phyloP scores from a whole-genome alignment of 441 rosid genomes.

The Dalechampia spathulata region DNA sequence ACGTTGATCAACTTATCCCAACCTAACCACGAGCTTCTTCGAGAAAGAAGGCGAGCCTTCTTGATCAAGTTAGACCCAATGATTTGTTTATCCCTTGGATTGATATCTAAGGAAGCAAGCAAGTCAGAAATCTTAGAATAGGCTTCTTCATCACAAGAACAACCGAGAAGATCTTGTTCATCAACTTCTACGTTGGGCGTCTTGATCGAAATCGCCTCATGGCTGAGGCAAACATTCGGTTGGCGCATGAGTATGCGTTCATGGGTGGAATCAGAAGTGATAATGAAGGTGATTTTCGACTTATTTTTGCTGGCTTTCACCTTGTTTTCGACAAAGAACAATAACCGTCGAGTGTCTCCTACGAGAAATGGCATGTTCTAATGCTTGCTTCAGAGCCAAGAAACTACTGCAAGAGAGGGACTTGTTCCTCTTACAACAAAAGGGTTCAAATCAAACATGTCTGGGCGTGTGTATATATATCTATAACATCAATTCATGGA shows the following conservation, averaged over 20 bases:
- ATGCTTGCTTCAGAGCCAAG: no score
- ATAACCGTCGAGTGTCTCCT: no score
- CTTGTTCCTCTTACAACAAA: no score
- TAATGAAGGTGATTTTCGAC: conserved; percentile 1
- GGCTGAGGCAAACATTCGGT: not conserved
- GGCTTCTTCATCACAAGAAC: not conserved
- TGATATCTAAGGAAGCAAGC: conserved; percentile 3
- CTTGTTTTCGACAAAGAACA: no score
- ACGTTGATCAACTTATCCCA: conserved; percentile 6
- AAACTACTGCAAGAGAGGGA: no score
- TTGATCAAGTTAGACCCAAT: conserved; percentile 1
- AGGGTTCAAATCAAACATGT: no score
- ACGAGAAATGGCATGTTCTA: not conserved
- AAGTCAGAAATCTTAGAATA: conserved; percentile 7
- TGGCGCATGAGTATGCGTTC: not conserved
- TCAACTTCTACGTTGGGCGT: not conserved
- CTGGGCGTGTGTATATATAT: no score
- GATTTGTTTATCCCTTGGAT: not conserved
- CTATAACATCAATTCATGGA: no score
- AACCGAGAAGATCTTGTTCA: conserved; percentile 5
- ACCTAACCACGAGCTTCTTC: not conserved
- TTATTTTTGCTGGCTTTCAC: no score
- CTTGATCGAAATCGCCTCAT: not conserved
- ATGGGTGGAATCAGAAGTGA: conserved; percentile 1
- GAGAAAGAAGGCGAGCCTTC: conserved; percentile 4